A percentile compares a stretch with the other conserved stretches of the same genome.
phyloP scores from a whole-genome alignment of 169 alveolate species.

The Babesia sp. region DNA sequence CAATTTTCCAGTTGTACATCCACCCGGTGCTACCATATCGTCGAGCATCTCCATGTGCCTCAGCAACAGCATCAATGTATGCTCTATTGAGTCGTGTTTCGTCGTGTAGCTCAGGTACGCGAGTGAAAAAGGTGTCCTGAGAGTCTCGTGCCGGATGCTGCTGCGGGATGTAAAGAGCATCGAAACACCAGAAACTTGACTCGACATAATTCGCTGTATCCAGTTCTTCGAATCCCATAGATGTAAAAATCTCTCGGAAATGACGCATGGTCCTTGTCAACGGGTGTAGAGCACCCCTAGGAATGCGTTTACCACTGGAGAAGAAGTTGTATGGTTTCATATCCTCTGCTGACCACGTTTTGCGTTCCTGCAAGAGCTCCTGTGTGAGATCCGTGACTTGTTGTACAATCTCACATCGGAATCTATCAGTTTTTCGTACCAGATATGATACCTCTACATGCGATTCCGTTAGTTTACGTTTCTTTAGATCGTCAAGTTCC shows the following conservation, averaged over 20 bases:
- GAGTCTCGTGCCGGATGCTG: constrained; percentile 99
- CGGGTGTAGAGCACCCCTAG: constrained; percentile 90
- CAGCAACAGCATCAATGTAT: constrained; percentile 90
- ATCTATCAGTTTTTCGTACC: constrained; percentile 52
- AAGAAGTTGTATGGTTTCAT: constrained; percentile 86
- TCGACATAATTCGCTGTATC: constrained; percentile 96
- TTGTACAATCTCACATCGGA: constrained; percentile 44
- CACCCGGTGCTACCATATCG: constrained; percentile 97
- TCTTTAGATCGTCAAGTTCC: constrained; percentile 64
- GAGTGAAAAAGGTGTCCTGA: constrained; percentile 98
- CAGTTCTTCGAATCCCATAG: constrained; percentile 98
- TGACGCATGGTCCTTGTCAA: constrained; percentile 46
- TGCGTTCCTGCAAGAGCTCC: constrained; percentile 84
- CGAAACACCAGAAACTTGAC: constrained; percentile 99
- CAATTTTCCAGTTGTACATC: constrained; percentile 92
- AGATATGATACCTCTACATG: constrained; percentile 58
- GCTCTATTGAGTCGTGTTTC: constrained; percentile 68
- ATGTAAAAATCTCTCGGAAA: constrained; percentile 44
- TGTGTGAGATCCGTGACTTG: constrained; percentile 85
- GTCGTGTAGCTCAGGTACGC: constrained; percentile 71
- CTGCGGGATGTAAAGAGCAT: constrained; percentile 98
- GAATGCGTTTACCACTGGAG: constrained; percentile 83
- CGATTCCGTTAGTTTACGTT: constrained; percentile 66
- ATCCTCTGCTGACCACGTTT: constrained; percentile 80
- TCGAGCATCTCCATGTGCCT: constrained; percentile 90